These are phyloP conservation scores for Nicotiana benthamiana DNA, from an alignment of 257 asterid species.

Conservation along the genomic window DNA sequence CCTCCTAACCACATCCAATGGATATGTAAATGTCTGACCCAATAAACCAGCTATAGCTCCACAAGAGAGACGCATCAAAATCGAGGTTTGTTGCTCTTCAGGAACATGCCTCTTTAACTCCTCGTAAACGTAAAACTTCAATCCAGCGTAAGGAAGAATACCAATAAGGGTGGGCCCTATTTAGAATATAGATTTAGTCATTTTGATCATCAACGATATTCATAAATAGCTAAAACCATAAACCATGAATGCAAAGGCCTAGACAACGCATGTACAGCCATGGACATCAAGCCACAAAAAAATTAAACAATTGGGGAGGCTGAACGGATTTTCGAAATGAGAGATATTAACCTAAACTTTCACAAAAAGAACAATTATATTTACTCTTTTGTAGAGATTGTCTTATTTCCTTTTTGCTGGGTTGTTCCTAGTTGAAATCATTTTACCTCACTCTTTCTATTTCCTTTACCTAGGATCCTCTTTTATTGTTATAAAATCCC, in stretches of 20 bases:
- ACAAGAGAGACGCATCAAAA: conserved; percentile 72
- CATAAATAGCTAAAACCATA: not conserved
- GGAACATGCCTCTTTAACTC: conserved; percentile 78
- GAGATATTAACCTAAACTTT: not conserved
- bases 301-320: not conserved
- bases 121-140: conserved; percentile 86
- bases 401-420: not conserved
- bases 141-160: conserved; percentile 92
- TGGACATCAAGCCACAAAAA: not conserved
- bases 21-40: conserved; percentile 94
- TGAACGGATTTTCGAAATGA: not conserved
- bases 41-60: conserved; percentile 96
- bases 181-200: not conserved
- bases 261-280: not conserved
- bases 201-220: not conserved
- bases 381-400: not conserved
- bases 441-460: not conserved
- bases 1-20: conserved; percentile 88
- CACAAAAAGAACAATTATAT: not conserved
- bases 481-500: not conserved
- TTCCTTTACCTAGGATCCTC: not conserved
- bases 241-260: not conserved
- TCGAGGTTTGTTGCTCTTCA: conserved; percentile 74
- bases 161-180: conserved; percentile 94
- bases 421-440: not conserved